Percentiles rank a stretch among this genome's conserved stretches.
phyloP scores from a whole-genome alignment of 139 green algal species.

The Tetraselmis striata region DNA sequence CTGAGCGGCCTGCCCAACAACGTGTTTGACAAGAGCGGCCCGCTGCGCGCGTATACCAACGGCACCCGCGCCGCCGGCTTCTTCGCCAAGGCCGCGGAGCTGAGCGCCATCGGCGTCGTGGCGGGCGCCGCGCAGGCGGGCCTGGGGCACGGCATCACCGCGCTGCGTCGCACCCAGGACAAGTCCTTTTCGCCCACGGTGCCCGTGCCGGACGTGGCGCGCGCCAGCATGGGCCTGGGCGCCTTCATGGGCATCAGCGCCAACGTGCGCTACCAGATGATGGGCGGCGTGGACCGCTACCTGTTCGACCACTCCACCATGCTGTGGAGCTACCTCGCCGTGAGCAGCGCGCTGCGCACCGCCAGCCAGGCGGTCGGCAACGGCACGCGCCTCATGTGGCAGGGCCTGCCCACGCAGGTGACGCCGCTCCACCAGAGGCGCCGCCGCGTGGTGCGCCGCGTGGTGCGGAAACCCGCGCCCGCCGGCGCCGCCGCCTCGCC shows the following conservation, averaged over 20 bases:
- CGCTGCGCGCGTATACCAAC: slow-evolving; percentile 68
- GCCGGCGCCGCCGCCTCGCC: no score
- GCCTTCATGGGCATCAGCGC: slow-evolving; percentile 71
- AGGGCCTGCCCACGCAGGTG: slow-evolving; percentile 33
- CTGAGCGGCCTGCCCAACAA: slow-evolving; percentile 69
- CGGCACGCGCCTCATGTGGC: slow-evolving; percentile 38
- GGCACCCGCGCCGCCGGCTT: slow-evolving; percentile 57
- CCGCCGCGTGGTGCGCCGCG: neutral
- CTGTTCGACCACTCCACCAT: slow-evolving; percentile 72
- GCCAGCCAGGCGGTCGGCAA: slow-evolving; percentile 32
- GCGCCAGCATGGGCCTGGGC: slow-evolving; percentile 61
- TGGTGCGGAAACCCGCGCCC: neutral
- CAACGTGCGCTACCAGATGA: slow-evolving; percentile 87
- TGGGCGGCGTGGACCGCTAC: slow-evolving; percentile 84
- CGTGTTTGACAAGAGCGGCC: slow-evolving; percentile 74
- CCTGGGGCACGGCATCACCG: slow-evolving; percentile 27
- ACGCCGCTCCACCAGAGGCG: neutral
- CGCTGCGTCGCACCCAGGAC: slow-evolving; percentile 31
- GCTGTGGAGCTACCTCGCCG: slow-evolving; percentile 67
- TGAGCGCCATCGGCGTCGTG: slow-evolving; percentile 76
- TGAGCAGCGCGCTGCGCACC: slow-evolving; percentile 21
- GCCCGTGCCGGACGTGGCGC: slow-evolving; percentile 54
- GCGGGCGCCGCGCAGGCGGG: slow-evolving; percentile 34
- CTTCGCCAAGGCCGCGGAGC: slow-evolving; percentile 75
- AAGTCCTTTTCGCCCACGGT: slow-evolving; percentile 65